These are phyloP conservation scores for Chloris gayana DNA, from an alignment of 176 grass and related monocot species.

Conservation along the genomic window DNA sequence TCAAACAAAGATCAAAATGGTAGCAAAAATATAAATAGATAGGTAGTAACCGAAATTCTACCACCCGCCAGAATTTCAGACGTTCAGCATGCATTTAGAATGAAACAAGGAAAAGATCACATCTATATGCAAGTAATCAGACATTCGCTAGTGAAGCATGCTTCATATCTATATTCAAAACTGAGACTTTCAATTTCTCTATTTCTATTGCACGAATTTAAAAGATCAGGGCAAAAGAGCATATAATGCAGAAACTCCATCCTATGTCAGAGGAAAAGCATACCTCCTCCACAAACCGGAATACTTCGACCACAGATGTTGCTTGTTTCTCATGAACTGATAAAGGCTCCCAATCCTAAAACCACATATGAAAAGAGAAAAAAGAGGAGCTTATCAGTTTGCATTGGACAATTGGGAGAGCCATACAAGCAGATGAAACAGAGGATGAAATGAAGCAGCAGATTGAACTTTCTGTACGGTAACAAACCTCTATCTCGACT, in stretches of 20 bases:
- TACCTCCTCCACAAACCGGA: constrained; percentile 92
- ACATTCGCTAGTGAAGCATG: constrained; percentile 20
- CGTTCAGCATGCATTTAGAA: constrained; percentile 20
- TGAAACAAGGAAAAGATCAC: constrained; percentile 13
- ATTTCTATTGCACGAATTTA: neutral
- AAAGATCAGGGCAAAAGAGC: neutral
- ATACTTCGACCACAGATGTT: constrained; percentile 83
- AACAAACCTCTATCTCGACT: constrained; percentile 78
- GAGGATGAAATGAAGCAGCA: neutral
- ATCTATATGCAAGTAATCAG: neutral
- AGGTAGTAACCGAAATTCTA: constrained; percentile 20
- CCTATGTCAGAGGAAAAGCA: constrained; percentile 36
- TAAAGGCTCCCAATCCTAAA: constrained; percentile 80
- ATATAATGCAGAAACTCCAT: constrained; percentile 17
- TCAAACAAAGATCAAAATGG: constrained; percentile 31
- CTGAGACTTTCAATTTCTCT: neutral
- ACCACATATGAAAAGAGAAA: constrained; percentile 8
- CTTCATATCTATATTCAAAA: constrained; percentile 27
- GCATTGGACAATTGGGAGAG: neutral
- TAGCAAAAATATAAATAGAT: neutral
- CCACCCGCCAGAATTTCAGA: neutral
- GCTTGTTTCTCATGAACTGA: constrained; percentile 71
- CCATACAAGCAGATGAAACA: neutral
- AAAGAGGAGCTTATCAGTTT: constrained; percentile 32
- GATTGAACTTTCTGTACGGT: constrained; percentile 32